Conservation (phyloP, 2,329 filamentous ascomycete species). For the Diplocarpon rosae region DNA sequence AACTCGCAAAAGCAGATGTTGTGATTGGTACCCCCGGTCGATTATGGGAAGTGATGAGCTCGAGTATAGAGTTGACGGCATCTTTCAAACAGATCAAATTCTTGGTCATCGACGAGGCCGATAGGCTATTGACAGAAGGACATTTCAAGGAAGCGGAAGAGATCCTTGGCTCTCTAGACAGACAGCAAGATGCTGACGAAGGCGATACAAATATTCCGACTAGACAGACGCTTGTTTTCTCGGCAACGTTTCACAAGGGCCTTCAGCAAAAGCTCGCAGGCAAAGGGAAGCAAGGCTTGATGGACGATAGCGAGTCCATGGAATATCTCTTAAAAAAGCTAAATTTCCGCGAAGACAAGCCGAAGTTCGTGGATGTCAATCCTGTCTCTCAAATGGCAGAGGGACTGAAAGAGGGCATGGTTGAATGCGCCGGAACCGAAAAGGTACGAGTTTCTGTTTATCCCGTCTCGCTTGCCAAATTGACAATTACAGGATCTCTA, state of each 20-base stretch:
- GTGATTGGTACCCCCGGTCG: conserved; percentile 89
- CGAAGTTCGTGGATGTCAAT: conserved; percentile 87
- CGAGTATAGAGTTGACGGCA: conserved; percentile 55
- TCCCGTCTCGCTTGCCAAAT: conserved; percentile 5
- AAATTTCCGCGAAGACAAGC: conserved; percentile 73
- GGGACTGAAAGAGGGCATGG: conserved; percentile 73
- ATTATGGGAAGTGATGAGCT: conserved; percentile 86
- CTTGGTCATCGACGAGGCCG: conserved; percentile 87
- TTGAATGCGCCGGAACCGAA: conserved; percentile 87
- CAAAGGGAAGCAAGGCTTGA: conserved; percentile 49
- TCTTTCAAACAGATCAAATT: conserved; percentile 67
- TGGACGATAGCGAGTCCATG: conserved; percentile 71
- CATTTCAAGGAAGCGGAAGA: conserved; percentile 92
- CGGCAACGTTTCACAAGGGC: conserved; percentile 86
- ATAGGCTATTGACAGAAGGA: conserved; percentile 80
- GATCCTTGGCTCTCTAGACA: conserved; percentile 72
- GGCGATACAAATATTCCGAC: conserved; percentile 37
- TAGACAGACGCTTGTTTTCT: conserved; percentile 89
- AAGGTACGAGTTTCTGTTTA: conserved; percentile 46
- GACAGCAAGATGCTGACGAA: conserved; percentile 39
- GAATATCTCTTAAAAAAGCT: conserved; percentile 86
- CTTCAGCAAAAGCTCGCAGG: conserved; percentile 84
- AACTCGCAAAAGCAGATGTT: conserved; percentile 75
- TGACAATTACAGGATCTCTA: conserved; percentile 60
- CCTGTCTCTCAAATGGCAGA: conserved; percentile 81